phyloP scores from a whole-genome alignment of 352 stramenopile species.

The Bremia lactucae region DNA sequence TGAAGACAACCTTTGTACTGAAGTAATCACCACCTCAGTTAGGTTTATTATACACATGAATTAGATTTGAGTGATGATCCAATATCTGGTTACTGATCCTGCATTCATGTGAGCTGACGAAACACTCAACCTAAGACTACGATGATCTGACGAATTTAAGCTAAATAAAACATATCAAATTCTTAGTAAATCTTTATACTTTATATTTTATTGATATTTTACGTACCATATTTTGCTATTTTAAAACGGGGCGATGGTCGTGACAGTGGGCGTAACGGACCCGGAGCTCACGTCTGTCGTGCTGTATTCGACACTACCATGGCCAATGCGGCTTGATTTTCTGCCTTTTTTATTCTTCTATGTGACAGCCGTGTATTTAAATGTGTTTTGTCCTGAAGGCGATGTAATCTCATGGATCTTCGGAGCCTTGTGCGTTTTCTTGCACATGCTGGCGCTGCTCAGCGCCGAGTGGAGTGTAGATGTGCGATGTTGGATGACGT shows the following conservation, averaged over 20 bases:
- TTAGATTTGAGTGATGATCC: constrained; percentile 58
- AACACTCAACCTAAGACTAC: constrained; percentile 72
- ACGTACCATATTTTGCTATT: too few relatives aligned
- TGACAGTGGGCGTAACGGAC: constrained; percentile 37
- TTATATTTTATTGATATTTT: too few relatives aligned
- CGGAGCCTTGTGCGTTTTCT: constrained; percentile 30
- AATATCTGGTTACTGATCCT: constrained; percentile 39
- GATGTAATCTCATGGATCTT: constrained; percentile 39
- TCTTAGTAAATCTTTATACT: too few relatives aligned
- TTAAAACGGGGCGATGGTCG: too few relatives aligned
- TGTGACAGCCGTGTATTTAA: constrained; percentile 47
- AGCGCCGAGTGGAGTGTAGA: constrained; percentile 52
- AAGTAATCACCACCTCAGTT: constrained; percentile 24
- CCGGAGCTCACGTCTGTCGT: constrained; percentile 36
- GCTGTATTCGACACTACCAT: constrained; percentile 58
- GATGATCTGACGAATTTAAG: constrained; percentile 69
- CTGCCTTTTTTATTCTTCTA: constrained; percentile 65
- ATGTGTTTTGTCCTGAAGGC: constrained; percentile 26
- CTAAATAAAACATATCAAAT: constrained; percentile 1
- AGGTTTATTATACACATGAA: neutral
- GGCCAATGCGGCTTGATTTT: constrained; percentile 46
- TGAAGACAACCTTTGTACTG: constrained; percentile 54
- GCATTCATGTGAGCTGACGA: constrained; percentile 54
- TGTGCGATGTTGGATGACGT: constrained; percentile 53
- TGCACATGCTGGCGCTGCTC: constrained; percentile 35